Base-by-base conservation (phyloP, 495 filamentous ascomycete genomes). In the Neurospora intermedia region DNA sequence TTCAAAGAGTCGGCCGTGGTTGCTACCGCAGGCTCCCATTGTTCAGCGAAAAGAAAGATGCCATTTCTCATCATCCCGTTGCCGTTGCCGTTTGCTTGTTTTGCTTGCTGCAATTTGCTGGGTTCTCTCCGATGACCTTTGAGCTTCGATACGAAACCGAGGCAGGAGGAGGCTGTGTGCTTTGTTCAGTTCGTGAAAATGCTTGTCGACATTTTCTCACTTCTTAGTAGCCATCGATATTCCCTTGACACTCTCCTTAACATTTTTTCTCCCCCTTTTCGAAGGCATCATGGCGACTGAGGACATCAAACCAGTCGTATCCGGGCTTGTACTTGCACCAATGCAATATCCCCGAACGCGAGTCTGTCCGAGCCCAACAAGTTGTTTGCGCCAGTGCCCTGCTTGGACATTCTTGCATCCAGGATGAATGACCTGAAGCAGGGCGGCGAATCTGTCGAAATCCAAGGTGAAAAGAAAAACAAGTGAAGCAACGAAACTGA, bases 31-130 rank as follows among this genome's bases (percentile, higher is more conserved):
- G 54, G 23, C 27, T 18, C 54, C 54, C 23, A 66, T 66, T 66
- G 54, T 66, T 27, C 27, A 35, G 54, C 54, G 54, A 66, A 6
- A 66, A 66, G 54, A 66, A 66, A 66, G 54, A 43, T 41, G 42
- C 16, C 69, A 35, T 69, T 70, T 74, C 59, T 69, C 27, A 74
- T 70, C 69, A 45, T 73, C 7, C 54, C 54, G 54, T 35, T 35
- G 54, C 54, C 15, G 27, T 66, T 66, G 54, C 54, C 54, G 54
- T 66, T 66, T 66, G 27, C 43, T 48, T 15, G n/a, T 40, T 70
- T 46, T 20, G 18, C 45, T 72, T 46, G 46, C 23, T 59, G 46
- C 40, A 59, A 35, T n/a, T 38, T 35, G 27, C 70, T 23, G 35
- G 35, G 16, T 27, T 11, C 48, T 59, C 48, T 59, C 23, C 27